phyloP scores from a whole-genome alignment of 306 rosid species.

The Trichosanthes cucumerina region DNA sequence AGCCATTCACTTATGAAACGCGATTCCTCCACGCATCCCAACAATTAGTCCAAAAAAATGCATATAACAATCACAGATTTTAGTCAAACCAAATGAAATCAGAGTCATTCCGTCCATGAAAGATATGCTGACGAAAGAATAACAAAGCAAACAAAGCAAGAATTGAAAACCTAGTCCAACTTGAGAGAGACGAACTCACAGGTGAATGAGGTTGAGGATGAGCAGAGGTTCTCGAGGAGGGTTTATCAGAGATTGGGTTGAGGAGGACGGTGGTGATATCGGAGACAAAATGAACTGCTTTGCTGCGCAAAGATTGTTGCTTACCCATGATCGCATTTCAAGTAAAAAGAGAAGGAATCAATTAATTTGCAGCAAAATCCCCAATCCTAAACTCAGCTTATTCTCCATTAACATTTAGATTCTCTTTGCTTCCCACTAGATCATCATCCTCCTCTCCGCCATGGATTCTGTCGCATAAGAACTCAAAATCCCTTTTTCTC shows the following conservation, averaged over 20 bases:
- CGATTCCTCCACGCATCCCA: background rate
- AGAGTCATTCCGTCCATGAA: background rate
- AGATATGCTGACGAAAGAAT: background rate
- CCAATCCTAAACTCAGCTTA: background rate
- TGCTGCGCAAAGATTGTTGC: constrained; percentile 61
- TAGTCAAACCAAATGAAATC: background rate
- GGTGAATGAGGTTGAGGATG: constrained; percentile 25
- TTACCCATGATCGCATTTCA: constrained; percentile 42
- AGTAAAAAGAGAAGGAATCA: background rate
- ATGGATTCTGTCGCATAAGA: background rate
- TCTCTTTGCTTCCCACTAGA: background rate
- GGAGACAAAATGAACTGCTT: constrained; percentile 65
- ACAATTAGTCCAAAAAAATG: background rate
- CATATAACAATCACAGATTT: background rate
- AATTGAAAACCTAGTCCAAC: background rate
- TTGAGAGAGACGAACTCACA: constrained; percentile 32
- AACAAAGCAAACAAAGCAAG: background rate
- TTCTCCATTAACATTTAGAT: constrained; percentile 4
- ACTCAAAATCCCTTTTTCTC: background rate
- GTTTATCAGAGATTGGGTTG: constrained; percentile 76
- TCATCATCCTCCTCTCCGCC: background rate
- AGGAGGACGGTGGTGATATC: constrained; percentile 81
- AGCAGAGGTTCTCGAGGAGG: constrained; percentile 27
- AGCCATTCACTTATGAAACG: background rate
- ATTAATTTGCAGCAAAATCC: background rate